These are phyloP conservation scores for Leccinum disarticulatum DNA, from an alignment of 768 basidiomycete genomes.

Conservation along the genomic window DNA sequence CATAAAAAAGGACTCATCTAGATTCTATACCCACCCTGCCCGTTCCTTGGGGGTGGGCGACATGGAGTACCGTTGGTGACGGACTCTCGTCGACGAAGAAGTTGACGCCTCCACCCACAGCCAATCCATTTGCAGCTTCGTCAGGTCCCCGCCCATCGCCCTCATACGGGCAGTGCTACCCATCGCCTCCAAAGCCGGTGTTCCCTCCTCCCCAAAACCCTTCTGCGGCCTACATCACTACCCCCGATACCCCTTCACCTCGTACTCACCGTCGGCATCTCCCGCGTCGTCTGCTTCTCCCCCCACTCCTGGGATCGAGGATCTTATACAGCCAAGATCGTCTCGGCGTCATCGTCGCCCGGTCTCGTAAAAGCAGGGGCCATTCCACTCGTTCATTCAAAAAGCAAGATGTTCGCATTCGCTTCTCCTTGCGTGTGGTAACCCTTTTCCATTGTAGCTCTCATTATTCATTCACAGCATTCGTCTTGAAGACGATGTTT, in stretches of 20 bases:
- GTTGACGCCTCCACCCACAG: slow-evolving; percentile 41
- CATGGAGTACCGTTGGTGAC: slow-evolving; percentile 23
- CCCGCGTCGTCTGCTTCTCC: slow-evolving; percentile 64
- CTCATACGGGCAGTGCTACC: slow-evolving; percentile 30
- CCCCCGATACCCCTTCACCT: slow-evolving; percentile 56
- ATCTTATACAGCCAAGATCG: slow-evolving; percentile 49
- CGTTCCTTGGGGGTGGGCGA: slow-evolving; percentile 25
- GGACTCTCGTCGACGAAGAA: slow-evolving; percentile 58
- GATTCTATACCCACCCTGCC: slow-evolving; percentile 31
- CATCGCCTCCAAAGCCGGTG: slow-evolving; percentile 33
- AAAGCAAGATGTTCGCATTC: slow-evolving; percentile 63
- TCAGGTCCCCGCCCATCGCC: slow-evolving; percentile 30
- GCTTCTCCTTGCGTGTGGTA: slow-evolving; percentile 65
- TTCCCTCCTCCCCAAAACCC: slow-evolving; percentile 20
- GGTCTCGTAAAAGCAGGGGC: slow-evolving; percentile 25
- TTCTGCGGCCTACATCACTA: slow-evolving; percentile 22
- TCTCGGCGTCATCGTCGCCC: slow-evolving; percentile 40
- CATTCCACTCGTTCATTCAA: slow-evolving; percentile 36
- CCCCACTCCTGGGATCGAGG: slow-evolving; percentile 54
- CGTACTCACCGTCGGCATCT: slow-evolving; percentile 51
- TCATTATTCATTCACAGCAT: slow-evolving; percentile 23
- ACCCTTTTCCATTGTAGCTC: slow-evolving; percentile 24
- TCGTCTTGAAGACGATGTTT: slow-evolving; percentile 34
- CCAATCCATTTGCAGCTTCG: slow-evolving; percentile 35
- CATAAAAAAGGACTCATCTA: slow-evolving; percentile 16